Percentiles rank a stretch among this genome's conserved stretches.
These are phyloP conservation scores for Colletotrichum abscissum DNA, from an alignment of 2,329 filamentous ascomycete genomes.

Conservation along the genomic window DNA sequence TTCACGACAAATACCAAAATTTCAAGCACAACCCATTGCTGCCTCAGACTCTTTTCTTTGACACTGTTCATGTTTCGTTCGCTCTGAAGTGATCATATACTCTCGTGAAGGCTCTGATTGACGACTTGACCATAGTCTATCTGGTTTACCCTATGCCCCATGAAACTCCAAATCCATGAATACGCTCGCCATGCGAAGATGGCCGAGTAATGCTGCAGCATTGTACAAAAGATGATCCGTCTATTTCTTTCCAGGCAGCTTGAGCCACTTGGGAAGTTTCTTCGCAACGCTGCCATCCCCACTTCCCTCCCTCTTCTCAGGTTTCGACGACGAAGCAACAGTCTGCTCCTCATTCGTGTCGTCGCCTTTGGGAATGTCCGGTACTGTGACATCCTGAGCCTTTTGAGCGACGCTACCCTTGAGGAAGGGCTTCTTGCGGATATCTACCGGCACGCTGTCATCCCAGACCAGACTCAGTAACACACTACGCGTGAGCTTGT, in stretches of 20 bases:
- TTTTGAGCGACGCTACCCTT: conserved; percentile 67
- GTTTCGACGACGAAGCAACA: conserved; percentile 42
- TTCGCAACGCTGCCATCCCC: conserved; percentile 49
- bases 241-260: conserved; percentile 77
- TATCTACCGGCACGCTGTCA: conserved; percentile 66
- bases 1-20: conserved; percentile 50
- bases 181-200: neutral
- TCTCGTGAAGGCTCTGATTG: neutral
- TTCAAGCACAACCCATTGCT: conserved; percentile 29
- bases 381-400: conserved; percentile 75
- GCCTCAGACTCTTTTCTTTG: neutral
- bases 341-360: conserved; percentile 51
- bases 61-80: neutral
- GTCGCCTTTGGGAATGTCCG: conserved; percentile 59
- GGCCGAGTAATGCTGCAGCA: neutral
- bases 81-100: neutral
- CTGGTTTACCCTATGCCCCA: neutral
- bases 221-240: conserved; percentile 43
- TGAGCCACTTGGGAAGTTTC: conserved; percentile 77
- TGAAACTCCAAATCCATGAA: neutral
- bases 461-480: conserved; percentile 84
- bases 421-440: conserved; percentile 68
- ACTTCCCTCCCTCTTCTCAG: conserved; percentile 50
- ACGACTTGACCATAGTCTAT: neutral
- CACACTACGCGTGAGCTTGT: conserved; percentile 77